Evolutionary conservation across 73 alveolate genomes (phyloP), one percentile per base, ranked within the genome.

Genomic region (Uronychia binucleata): DNA sequence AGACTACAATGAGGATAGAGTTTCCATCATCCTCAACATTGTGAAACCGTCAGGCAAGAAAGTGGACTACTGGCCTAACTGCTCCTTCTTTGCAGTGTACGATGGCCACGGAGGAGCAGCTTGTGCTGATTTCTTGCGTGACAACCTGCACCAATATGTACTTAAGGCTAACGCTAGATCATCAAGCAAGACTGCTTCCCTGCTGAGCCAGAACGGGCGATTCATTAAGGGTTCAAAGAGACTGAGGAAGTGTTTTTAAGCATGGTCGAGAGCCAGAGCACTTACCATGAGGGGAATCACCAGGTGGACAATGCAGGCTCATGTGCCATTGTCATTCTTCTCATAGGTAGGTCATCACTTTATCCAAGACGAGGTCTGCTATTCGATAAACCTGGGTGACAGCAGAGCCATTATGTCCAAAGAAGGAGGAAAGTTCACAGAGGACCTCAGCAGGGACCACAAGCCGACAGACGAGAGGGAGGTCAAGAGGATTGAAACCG

Each of bases 191-290:
- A 78, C 26, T 82, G 85, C 78, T 96, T 94, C 86, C 99, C 99
- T 26, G 86, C 81, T 81, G 82, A 83, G 57, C 97, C 99, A 58
- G 91, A 88, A 1, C 93, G 94, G 82, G 99, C 99, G 0, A 91
- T 98, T 33, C 90, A 85, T 76, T 67, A 93, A 13, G 99, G 98
- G 57, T 97, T 97, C 82, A 77, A 84, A 59, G 90, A 93, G 60
- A 99, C 99, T 26, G 99, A 98, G 88, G 85, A 89, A 33, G 95
- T 88, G 67, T 98, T 96, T 84, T 60, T 96, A 28, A 96, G 93
- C 35, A 89, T 89, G 67, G 98, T 96, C 59, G 95, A 90, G 30
- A 78, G 80, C 59, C 75, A 84, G 78, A 88, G 95, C 30, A 93
- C 67, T 46, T 46, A 46, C 67, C 91, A 26, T 80, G 91, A 84